A percentile compares a stretch with the other conserved stretches of the same genome.
These are phyloP conservation scores for Vigna radiata DNA, from an alignment of 306 rosid genomes.

Conservation along the genomic window DNA sequence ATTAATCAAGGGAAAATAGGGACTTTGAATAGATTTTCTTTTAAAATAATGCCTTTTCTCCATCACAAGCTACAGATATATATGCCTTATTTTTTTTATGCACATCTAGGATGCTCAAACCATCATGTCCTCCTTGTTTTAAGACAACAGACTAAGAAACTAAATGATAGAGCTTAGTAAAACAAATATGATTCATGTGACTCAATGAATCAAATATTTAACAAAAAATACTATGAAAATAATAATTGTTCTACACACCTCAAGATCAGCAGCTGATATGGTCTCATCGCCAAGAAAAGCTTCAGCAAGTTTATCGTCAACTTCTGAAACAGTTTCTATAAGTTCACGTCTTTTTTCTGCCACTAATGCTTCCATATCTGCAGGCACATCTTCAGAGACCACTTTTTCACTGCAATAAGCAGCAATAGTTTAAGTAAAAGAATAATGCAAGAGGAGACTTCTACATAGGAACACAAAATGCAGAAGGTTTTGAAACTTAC, in stretches of 20 bases:
- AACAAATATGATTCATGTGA: constrained; percentile 17
- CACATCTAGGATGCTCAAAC: constrained; percentile 11
- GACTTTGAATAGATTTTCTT: constrained; percentile 15
- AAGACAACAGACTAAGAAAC: neutral
- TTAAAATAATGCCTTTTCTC: constrained; percentile 15
- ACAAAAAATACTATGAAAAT: neutral
- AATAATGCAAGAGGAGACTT: constrained; percentile 6
- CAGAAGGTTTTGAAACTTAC: constrained; percentile 56
- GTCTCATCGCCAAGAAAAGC: constrained; percentile 87
- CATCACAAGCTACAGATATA: neutral
- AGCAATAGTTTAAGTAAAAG: constrained; percentile 32
- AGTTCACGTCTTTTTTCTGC: constrained; percentile 91
- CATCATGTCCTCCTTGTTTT: neutral
- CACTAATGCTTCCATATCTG: constrained; percentile 78
- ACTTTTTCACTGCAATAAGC: constrained; percentile 70
- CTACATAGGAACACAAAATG: constrained; percentile 2
- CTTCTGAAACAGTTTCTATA: constrained; percentile 91
- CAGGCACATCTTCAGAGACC: constrained; percentile 76
- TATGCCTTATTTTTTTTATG: constrained; percentile 7
- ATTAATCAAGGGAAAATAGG: constrained; percentile 24
- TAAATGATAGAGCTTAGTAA: constrained; percentile 27
- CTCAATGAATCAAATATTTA: constrained; percentile 14
- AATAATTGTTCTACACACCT: constrained; percentile 56
- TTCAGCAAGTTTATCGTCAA: constrained; percentile 96
- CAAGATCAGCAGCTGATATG: constrained; percentile 81